A percentile compares a stretch with the other conserved stretches of the same genome.
Conservation (phyloP, 768 basidiomycete species). For the Hirschioporus abietinus region DNA sequence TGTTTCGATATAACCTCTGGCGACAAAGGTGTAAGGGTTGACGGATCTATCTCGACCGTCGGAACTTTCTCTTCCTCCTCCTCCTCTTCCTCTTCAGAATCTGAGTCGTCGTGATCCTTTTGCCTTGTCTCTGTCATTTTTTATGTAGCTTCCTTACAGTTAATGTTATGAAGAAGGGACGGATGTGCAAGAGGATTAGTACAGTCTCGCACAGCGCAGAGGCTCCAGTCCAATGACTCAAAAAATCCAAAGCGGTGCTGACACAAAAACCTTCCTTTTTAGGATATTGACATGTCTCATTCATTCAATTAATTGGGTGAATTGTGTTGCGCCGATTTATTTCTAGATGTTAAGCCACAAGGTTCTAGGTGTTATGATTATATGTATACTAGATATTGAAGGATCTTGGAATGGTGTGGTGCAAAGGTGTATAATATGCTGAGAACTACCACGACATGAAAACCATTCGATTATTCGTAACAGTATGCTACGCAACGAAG, state of each 20-base stretch:
- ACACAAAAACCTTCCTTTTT: neutral
- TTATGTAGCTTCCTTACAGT: neutral
- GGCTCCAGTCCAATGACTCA: neutral
- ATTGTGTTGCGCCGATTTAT: too few relatives aligned
- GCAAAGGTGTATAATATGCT: too few relatives aligned
- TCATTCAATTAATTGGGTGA: neutral
- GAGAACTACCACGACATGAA: too few relatives aligned
- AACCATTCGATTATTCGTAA: too few relatives aligned
- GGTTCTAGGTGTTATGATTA: too few relatives aligned
- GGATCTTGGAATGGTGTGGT: too few relatives aligned
- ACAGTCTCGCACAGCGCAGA: neutral
- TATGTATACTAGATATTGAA: too few relatives aligned
- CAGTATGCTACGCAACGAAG: too few relatives aligned
- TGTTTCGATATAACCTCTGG: conserved; percentile 91
- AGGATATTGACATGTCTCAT: neutral
- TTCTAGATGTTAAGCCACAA: too few relatives aligned
- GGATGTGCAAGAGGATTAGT: neutral
- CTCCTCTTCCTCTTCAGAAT: conserved; percentile 63
- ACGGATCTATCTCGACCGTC: conserved; percentile 70
- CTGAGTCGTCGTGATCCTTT: conserved; percentile 62
- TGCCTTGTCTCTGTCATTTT: conserved; percentile 48
- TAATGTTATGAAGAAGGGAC: conserved; percentile 4
- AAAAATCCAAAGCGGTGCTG: conserved; percentile 1
- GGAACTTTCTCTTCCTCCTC: conserved; percentile 49
- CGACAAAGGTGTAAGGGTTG: conserved; percentile 81